phyloP scores from a whole-genome alignment of 2,329 filamentous ascomycete genomes.

The Colletotrichum sidae region DNA sequence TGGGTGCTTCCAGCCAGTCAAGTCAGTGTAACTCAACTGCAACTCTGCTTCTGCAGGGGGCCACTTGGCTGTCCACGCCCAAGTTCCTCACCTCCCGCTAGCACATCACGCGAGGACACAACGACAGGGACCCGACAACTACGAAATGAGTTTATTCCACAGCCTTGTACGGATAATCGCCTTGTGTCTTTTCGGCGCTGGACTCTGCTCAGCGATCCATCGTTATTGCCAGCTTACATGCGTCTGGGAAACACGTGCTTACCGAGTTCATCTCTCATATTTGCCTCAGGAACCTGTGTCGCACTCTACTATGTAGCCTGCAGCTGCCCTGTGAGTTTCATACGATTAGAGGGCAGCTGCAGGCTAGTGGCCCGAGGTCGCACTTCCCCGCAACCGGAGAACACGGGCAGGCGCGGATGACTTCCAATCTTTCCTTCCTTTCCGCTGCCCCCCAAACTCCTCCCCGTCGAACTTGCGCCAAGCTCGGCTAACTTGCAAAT shows the following conservation, averaged over 20 bases:
- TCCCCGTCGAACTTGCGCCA: conserved; percentile 21
- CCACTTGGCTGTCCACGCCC: background rate
- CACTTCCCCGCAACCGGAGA: conserved; percentile 33
- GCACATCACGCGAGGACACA: background rate
- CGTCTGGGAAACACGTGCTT: too few relatives aligned
- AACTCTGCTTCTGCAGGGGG: conserved; percentile 23
- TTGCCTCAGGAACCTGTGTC: too few relatives aligned
- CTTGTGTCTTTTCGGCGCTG: too few relatives aligned
- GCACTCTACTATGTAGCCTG: too few relatives aligned
- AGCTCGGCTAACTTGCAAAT: conserved; percentile 24
- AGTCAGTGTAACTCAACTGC: background rate
- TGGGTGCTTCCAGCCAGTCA: too few relatives aligned
- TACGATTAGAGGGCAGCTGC: background rate
- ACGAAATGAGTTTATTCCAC: too few relatives aligned
- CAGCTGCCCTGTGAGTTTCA: too few relatives aligned
- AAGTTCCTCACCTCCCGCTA: conserved; percentile 24
- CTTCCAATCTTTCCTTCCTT: conserved; percentile 7
- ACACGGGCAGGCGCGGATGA: background rate
- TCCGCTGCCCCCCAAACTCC: background rate
- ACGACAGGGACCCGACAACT: too few relatives aligned
- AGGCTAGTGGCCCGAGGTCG: conserved; percentile 28
- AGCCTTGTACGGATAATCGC: too few relatives aligned
- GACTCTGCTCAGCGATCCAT: too few relatives aligned
- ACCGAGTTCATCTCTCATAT: too few relatives aligned
- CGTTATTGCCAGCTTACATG: too few relatives aligned